Evolutionary conservation across 2,329 filamentous ascomycete species (phyloP).

Genomic region (Claviceps digitariae): DNA sequence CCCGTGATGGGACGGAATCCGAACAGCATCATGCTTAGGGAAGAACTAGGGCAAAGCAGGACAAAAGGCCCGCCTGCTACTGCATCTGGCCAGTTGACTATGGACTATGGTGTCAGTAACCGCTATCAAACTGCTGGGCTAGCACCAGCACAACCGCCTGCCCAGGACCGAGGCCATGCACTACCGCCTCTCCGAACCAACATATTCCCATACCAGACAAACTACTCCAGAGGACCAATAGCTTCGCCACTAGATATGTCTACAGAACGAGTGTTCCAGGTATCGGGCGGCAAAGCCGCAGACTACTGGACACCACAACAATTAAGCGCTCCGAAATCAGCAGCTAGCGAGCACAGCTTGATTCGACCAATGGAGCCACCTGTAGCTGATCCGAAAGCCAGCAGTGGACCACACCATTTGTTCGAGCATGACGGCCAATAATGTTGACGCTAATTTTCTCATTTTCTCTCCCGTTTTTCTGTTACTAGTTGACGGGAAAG

Average conservation of each 20-base stretch:
- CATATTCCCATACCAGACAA: slow-evolving; percentile 14
- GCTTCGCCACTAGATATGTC: slow-evolving; percentile 40
- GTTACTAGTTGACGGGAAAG: neutral
- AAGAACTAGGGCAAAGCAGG: slow-evolving; percentile 27
- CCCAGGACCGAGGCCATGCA: slow-evolving; percentile 27
- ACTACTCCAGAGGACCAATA: slow-evolving; percentile 40
- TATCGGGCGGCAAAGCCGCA: slow-evolving; percentile 18
- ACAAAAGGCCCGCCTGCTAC: slow-evolving; percentile 38
- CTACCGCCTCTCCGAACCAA: slow-evolving; percentile 21
- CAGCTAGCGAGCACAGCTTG: slow-evolving; percentile 42
- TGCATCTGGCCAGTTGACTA: slow-evolving; percentile 29
- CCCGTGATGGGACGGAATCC: slow-evolving; percentile 22
- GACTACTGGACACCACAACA: slow-evolving; percentile 42
- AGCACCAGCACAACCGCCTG: slow-evolving; percentile 19
- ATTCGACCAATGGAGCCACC: slow-evolving; percentile 26
- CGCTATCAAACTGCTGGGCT: slow-evolving; percentile 22
- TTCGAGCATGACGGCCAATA: slow-evolving; percentile 1
- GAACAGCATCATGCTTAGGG: slow-evolving; percentile 27
- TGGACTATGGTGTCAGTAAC: slow-evolving; percentile 23
- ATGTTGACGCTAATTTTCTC: neutral
- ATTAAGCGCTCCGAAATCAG: slow-evolving; percentile 40
- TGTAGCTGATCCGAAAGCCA: neutral
- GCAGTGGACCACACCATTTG: neutral
- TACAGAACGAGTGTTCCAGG: slow-evolving; percentile 9
- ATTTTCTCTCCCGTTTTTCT: neutral